Conservation (phyloP, 805 yeast species). For the Saccharomycodes ludwigii region DNA sequence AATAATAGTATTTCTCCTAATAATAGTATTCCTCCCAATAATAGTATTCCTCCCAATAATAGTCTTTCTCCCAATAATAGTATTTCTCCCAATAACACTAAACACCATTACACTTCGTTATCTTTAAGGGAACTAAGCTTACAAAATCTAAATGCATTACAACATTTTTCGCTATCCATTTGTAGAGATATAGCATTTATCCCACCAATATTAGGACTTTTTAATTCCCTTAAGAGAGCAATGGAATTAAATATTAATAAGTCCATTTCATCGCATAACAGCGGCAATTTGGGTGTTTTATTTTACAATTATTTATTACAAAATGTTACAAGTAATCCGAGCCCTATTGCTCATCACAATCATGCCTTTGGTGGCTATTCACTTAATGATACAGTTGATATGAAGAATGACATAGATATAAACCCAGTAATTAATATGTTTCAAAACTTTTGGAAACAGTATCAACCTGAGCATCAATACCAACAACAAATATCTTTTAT, state of each 20-base stretch:
- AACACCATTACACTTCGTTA: slow-evolving; percentile 15
- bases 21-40: slow-evolving; percentile 1
- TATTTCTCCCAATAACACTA: not conserved
- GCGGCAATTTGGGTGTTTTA: no score
- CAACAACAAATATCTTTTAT: no score
- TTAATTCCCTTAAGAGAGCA: slow-evolving; percentile 27
- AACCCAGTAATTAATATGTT: no score
- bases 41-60: not conserved
- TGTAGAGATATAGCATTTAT: slow-evolving; percentile 67
- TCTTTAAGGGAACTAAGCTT: slow-evolving; percentile 51
- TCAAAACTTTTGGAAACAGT: no score
- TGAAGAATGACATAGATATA: no score
- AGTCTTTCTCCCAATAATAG: slow-evolving; percentile 1
- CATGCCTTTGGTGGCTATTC: no score
- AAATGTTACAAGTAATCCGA: no score
- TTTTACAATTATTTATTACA: no score
- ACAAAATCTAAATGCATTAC: slow-evolving; percentile 59
- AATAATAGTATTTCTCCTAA: slow-evolving; percentile 5
- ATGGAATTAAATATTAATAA: slow-evolving; percentile 10
- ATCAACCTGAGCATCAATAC: no score
- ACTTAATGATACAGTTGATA: no score
- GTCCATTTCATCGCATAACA: no score
- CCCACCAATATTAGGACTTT: slow-evolving; percentile 48
- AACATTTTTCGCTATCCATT: slow-evolving; percentile 64
- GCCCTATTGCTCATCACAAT: no score